phyloP scores from a whole-genome alignment of 345 rosid species.

The Punica granatum region DNA sequence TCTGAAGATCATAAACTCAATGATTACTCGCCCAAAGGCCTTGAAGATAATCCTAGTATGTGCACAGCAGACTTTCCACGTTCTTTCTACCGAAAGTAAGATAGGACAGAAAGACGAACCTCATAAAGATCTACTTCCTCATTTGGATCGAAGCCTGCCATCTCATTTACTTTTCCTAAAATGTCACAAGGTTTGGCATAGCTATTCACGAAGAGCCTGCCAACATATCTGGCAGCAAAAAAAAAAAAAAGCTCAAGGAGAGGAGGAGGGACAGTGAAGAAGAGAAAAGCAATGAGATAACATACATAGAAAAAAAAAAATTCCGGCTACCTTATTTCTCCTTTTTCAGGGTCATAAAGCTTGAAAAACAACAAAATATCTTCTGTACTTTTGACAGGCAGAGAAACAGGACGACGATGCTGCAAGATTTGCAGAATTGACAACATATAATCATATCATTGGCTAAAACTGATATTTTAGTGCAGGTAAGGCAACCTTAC shows the following conservation, averaged over 20 bases:
- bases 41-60: too few relatives aligned
- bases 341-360: constrained; percentile 73
- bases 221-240: constrained; percentile 56
- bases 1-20: too few relatives aligned
- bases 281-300: neutral
- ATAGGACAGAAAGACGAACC: constrained; percentile 31
- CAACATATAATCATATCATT: constrained; percentile 1
- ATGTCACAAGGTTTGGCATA: constrained; percentile 73
- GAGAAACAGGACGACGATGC: constrained; percentile 65
- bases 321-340: constrained; percentile 62
- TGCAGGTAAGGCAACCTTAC: constrained; percentile 27
- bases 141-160: constrained; percentile 88
- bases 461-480: constrained; percentile 2
- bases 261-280: neutral
- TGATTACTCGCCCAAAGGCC: too few relatives aligned
- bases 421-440: constrained; percentile 16
- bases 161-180: constrained; percentile 57
- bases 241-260: constrained; percentile 6
- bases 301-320: constrained; percentile 1
- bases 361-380: constrained; percentile 85
- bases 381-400: constrained; percentile 59
- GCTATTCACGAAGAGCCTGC: constrained; percentile 81
- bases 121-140: constrained; percentile 88
- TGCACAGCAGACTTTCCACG: too few relatives aligned
- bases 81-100: too few relatives aligned